These are phyloP conservation scores for Exobasidium rhododendri DNA, from an alignment of 1,284 basidiomycete genomes.

Conservation along the genomic window DNA sequence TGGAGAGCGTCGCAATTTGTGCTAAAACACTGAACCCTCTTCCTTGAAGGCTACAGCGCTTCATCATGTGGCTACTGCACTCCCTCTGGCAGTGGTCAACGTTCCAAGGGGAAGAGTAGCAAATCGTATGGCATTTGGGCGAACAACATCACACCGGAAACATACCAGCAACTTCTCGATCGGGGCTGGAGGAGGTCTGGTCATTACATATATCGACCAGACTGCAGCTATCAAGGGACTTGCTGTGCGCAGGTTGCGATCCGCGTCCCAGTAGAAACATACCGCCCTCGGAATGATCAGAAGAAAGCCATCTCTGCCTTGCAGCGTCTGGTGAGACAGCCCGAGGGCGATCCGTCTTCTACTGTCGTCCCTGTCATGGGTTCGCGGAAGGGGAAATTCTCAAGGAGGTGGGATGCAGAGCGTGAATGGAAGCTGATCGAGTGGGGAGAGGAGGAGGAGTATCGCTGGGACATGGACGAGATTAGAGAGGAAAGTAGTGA, in stretches of 20 bases:
- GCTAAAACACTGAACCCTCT: not conserved
- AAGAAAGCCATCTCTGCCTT: constrained; percentile 23
- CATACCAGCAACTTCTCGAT: constrained; percentile 45
- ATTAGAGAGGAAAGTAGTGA: not conserved
- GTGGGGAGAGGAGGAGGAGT: constrained; percentile 10
- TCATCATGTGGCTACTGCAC: constrained; percentile 60
- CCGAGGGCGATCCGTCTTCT: not conserved
- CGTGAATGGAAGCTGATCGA: constrained; percentile 12
- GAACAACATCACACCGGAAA: constrained; percentile 29
- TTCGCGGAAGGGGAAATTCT: constrained; percentile 19
- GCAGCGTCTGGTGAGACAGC: not conserved
- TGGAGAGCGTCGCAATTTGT: not conserved
- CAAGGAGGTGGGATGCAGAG: constrained; percentile 15
- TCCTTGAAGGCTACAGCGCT: constrained; percentile 33
- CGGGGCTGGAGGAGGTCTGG: constrained; percentile 49
- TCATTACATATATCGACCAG: constrained; percentile 47
- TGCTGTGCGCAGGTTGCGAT: constrained; percentile 50
- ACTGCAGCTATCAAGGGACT: constrained; percentile 28
- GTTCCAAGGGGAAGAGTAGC: constrained; percentile 44
- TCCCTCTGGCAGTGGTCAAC: constrained; percentile 41
- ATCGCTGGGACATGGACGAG: not conserved
- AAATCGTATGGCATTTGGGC: constrained; percentile 56
- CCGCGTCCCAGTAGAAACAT: constrained; percentile 26
- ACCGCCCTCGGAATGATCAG: constrained; percentile 26
- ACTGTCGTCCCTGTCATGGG: not conserved